Percentiles rank a stretch among this genome's conserved stretches.
These are phyloP conservation scores for Trichoderma koningiopsis DNA, from an alignment of 2,329 filamentous ascomycete genomes.

Conservation along the genomic window DNA sequence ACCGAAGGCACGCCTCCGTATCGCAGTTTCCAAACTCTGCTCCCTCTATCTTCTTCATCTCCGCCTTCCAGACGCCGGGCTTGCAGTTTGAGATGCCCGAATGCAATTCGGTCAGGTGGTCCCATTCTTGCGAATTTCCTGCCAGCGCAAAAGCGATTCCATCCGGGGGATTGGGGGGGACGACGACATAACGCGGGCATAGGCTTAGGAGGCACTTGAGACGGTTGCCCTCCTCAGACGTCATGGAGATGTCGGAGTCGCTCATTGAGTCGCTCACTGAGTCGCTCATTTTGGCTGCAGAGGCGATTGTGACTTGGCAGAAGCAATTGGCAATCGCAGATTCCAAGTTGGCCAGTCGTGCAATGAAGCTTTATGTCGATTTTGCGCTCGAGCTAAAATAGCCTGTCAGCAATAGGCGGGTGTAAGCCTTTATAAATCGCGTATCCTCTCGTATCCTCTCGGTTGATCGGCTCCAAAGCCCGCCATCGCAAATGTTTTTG, in stretches of 20 bases:
- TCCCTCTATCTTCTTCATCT: neutral
- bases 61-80: constrained; percentile 19
- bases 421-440: neutral
- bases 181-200: constrained; percentile 15
- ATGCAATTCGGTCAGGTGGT: constrained; percentile 13
- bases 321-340: neutral
- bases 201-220: constrained; percentile 9
- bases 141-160: constrained; percentile 3
- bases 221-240: neutral
- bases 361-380: neutral
- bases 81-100: constrained; percentile 23
- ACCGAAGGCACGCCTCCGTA: constrained; percentile 14
- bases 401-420: neutral
- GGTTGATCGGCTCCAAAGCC: neutral
- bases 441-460: neutral
- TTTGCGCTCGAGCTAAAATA: neutral
- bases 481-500: neutral
- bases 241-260: neutral
- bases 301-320: neutral
- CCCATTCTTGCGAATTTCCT: neutral
- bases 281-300: neutral
- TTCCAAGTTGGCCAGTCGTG: neutral
- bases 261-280: constrained; percentile 2
- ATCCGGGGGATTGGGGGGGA: neutral
- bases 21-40: neutral